Percentiles rank a stretch among this genome's conserved stretches.
Conservation (phyloP, 2,329 filamentous ascomycete species). For the Aureobasidium pullulans region DNA sequence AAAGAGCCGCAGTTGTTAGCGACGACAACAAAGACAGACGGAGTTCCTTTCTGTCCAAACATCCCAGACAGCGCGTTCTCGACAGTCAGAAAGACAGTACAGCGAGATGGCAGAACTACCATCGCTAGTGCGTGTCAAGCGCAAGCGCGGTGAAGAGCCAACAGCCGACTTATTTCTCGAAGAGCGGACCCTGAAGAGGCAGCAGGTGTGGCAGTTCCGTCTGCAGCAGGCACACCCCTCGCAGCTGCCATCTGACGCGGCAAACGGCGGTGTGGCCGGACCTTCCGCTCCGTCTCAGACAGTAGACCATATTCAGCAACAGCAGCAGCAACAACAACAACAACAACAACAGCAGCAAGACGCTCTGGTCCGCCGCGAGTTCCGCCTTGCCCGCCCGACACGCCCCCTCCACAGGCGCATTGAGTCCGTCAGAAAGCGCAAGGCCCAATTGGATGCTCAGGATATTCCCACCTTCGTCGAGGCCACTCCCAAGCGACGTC, state of each 20-base stretch:
- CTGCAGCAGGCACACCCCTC: slow-evolving; percentile 12
- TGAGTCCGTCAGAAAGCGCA: slow-evolving; percentile 10
- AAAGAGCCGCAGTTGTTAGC: no score
- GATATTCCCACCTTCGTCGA: slow-evolving; percentile 18
- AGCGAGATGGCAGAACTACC: slow-evolving; percentile 39
- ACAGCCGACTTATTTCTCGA: slow-evolving; percentile 18
- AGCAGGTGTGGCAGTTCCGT: slow-evolving; percentile 16
- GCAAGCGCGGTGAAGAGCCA: slow-evolving; percentile 49
- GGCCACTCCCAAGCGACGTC: slow-evolving; percentile 2
- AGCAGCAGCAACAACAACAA: neutral
- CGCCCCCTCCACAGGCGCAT: slow-evolving; percentile 5
- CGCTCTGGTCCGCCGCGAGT: slow-evolving; percentile 6
- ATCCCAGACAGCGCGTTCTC: neutral
- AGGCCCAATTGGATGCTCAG: slow-evolving; percentile 3
- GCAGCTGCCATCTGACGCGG: neutral
- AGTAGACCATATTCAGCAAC: slow-evolving; percentile 1
- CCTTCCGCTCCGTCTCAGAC: neutral
- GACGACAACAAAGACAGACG: neutral
- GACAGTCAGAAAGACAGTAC: neutral
- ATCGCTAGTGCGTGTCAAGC: slow-evolving; percentile 48
- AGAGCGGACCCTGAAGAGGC: slow-evolving; percentile 15
- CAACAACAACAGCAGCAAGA: neutral
- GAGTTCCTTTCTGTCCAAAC: neutral
- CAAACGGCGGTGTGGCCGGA: neutral
- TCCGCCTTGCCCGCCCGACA: slow-evolving; percentile 10